Evolutionary conservation across 2,329 filamentous ascomycete genomes (phyloP), one percentile per base, ranked within the genome.

Genomic region (Fusarium begoniae): DNA sequence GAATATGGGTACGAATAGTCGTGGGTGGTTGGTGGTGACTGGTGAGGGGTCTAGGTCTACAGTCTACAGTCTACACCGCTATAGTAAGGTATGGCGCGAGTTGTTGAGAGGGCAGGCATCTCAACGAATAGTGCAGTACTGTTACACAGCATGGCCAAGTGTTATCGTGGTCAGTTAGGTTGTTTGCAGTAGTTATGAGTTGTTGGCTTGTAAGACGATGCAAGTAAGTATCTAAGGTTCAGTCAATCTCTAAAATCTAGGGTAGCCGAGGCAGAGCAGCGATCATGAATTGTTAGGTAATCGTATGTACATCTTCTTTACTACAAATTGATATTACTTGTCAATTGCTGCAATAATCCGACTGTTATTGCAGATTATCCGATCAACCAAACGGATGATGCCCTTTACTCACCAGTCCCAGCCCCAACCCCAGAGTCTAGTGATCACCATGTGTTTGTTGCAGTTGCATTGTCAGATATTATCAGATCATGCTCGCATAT

Each of bases 61-160:
- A 38, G 58, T 66, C 63, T 54, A 55, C 63, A 26, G 58, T 66
- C 63, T 66, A 66, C 63, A 66, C 63, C 63, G 63, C 63, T 66
- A 65, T 45, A 41, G 32, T 15, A 37, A 37, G 51, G 20, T 41
- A 57, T 57, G 32, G 43, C 43, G n/a, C n/a, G n/a, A 59, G 43
- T 51, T 51, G 43, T 59, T 59, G 43, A 51, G 56, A 38, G 43
- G 41, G 20, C 30, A 37, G 24, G 24, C 24, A 26, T 50, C 43
- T 59, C 56, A 59, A 51, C 56, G 43, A 24, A 59, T 51, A n/a
- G 24, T 20, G 15, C 9, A 20, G 26, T 4, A 14, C 1, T 59
- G 43, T 30, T 38, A 12, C 43, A 59, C 43, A 24, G 32, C 56
- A 18, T 51, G 43, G 43, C 9, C 20, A 51, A 9, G 41, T n/a